Base-by-base conservation (phyloP, 2,329 filamentous ascomycete species). In the Aspergillus pseudotamarii region DNA sequence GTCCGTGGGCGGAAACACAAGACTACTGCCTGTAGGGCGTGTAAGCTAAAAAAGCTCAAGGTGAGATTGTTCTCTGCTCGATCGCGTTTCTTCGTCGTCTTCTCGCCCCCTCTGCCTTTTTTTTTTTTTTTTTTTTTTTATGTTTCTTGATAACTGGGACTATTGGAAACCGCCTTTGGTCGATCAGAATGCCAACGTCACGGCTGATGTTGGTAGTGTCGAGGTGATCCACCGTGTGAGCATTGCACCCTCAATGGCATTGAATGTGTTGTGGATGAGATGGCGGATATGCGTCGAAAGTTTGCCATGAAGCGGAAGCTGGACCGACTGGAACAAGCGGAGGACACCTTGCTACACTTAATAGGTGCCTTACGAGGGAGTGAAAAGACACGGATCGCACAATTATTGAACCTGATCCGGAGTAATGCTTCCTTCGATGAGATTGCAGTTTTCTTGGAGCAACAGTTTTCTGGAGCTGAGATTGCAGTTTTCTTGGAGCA, bases 241-340 rank as follows among this genome's bases (percentile, higher is more conserved):
- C 67, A 72, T 26, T 75, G 73, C 53, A 58, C 67, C n/a, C 63
- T 66, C 2, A 72, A 73, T 46, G 66, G 68, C 30, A 65, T 72
- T 51, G 66, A 69, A 46, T 74, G 72, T 57, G 38, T 65, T 55
- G 70, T 72, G 43, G 68, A 74, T 56, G 70, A 71, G 60, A 67
- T 69, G 61, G 66, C 69, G 53, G 73, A 75, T 55, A 69, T 71
- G 63, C 73, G 72, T 36, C 73, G 72, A 12, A 72, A 72, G 53
- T 62, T 66, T 23, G 66, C 68, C 55, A 66, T 69, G 64, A 68
- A 72, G 28, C 64, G 70, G 4, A 72, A 70, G 30, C 23, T 72
- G 9, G 68, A 70, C n/a, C 60, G 65, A 2, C 64, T 71, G 2
- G 65, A 71, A 48, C 58, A 64, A 28, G 64, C 65, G 3, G 59